Base-by-base conservation (phyloP, 305 asterid genomes). In the Fraxinus baroniana region DNA sequence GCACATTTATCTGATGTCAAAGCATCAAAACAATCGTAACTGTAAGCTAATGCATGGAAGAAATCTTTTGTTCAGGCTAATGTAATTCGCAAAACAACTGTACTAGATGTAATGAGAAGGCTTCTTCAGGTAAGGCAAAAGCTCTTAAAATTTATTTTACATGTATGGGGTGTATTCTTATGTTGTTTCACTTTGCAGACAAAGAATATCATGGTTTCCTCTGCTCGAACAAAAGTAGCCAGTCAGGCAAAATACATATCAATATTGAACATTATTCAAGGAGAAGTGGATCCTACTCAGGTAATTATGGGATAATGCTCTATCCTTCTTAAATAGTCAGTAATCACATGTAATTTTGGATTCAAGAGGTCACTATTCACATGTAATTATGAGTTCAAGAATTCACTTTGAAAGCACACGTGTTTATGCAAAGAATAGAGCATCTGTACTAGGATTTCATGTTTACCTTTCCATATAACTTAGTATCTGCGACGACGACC, bases 251-350 rank as follows among this genome's bases (percentile, higher is more conserved):
- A 97, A 83, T 97, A 94, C 90, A 97, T 97, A 84, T 97, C 99
- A 28, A 97, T 97, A 80, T 89, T 97, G 87, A 97, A 97, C 88
- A 97, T 97, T 77, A 97, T 97, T 84, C 99, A 97, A 87, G 99
- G 99, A 84, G 99, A 97, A 86, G 99, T 97, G 80, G 99, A 97
- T 90, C 99, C 99, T 66, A 94, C 99, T 75, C 98, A 97, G 99
- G 99, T 93, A 91, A 66, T 83, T 83, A 74, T 79, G 60, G 55
- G 55, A 74, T 32, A 74, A 77, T 84, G 62, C 28, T 79, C 78
- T 74, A 77, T 35, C 18, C 74, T 64, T 64, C 35, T 66, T 66
- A 66, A 66, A 32, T 24, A 66, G 36, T 24, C 36, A 66, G n/a
- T 9, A 2, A 24, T 66, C n/a, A 66, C 33, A 10, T 30, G 33